Conservation (phyloP, 2,329 filamentous ascomycete species). For the Ascochyta lentis region DNA sequence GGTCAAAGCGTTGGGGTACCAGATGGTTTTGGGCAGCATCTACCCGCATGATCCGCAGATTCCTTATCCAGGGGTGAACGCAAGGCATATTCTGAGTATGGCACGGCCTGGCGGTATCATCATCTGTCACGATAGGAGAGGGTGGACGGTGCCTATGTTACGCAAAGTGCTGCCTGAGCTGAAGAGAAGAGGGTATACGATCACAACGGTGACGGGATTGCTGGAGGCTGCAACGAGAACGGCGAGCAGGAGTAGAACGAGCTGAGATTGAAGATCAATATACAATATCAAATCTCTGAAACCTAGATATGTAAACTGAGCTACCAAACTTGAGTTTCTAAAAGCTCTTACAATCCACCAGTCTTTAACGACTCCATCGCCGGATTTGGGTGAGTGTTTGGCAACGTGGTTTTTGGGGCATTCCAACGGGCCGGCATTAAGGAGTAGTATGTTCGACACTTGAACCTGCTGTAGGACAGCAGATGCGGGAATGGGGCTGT, state of each 20-base stretch:
- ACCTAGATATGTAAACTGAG: no score
- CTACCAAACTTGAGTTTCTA: no score
- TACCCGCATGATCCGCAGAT: conserved; percentile 95
- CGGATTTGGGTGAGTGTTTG: no score
- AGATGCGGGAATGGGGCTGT: not conserved
- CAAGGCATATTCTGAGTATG: conserved; percentile 81
- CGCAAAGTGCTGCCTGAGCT: conserved; percentile 74
- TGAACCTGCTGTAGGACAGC: not conserved
- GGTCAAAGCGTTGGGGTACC: conserved; percentile 68
- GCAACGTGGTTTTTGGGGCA: no score
- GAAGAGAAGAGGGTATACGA: conserved; percentile 69
- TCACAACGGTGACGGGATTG: conserved; percentile 66
- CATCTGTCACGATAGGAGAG: conserved; percentile 82
- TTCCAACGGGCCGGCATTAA: no score
- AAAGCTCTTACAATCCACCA: no score
- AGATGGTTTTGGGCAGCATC: conserved; percentile 79
- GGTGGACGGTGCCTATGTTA: conserved; percentile 86
- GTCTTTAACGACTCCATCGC: no score
- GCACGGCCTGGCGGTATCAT: conserved; percentile 77
- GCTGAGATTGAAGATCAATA: no score
- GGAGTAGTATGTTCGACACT: no score
- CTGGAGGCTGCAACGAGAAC: conserved; percentile 17
- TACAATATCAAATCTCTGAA: no score
- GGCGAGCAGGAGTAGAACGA: no score
- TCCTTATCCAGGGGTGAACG: conserved; percentile 71